Evolutionary conservation across 2,329 filamentous ascomycete genomes (phyloP).

Genomic region (Cercospora beticola): DNA sequence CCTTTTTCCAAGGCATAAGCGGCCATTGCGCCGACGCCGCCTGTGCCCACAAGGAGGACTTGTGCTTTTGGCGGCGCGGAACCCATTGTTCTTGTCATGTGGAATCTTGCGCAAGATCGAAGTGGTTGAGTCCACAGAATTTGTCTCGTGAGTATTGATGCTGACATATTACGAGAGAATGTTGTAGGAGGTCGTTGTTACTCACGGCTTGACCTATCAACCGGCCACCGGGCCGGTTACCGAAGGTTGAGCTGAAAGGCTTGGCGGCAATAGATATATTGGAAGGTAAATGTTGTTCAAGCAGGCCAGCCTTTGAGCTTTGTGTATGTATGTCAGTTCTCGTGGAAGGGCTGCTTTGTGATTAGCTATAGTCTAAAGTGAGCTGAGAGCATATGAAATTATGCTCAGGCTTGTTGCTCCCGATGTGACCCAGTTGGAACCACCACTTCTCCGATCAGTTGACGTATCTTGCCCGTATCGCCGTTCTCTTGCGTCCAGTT

Average conservation of each 20-base stretch:
- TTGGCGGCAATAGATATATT: not conserved
- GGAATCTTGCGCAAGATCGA: not conserved
- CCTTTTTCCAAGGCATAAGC: slow-evolving; percentile 56
- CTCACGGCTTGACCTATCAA: not conserved
- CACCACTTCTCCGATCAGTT: too few species aligned
- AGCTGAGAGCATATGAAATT: too few species aligned
- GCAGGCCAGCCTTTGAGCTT: not conserved
- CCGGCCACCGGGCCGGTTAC: not conserved
- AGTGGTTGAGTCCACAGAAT: not conserved
- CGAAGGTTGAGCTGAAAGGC: not conserved
- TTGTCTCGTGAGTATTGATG: not conserved
- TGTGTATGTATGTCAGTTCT: too few species aligned
- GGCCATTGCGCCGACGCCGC: slow-evolving; percentile 58
- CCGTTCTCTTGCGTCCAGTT: too few species aligned
- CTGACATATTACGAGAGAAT: not conserved
- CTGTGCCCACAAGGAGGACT: slow-evolving; percentile 56
- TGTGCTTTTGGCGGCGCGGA: slow-evolving; percentile 35
- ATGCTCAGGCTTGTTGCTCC: too few species aligned
- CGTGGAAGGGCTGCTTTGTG: too few species aligned
- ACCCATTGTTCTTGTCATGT: slow-evolving; percentile 11
- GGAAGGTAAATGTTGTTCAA: not conserved
- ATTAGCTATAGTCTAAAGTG: too few species aligned
- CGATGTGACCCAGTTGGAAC: too few species aligned
- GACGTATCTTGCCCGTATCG: too few species aligned
- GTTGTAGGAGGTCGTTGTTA: not conserved